Conservation (phyloP, 2,329 filamentous ascomycete genomes). For the Blastomyces emzantsi region DNA sequence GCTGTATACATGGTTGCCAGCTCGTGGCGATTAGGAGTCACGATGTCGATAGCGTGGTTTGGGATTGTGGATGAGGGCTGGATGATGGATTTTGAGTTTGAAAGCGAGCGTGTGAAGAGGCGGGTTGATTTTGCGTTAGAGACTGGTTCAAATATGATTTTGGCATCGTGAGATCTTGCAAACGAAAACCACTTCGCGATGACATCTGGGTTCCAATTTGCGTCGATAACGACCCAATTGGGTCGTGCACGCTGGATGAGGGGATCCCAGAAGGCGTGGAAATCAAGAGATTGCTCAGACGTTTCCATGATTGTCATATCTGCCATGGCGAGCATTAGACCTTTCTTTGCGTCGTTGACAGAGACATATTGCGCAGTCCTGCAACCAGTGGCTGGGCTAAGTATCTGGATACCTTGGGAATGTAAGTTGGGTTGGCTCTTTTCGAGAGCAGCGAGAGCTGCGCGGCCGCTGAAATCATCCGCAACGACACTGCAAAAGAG, state of each 20-base stretch:
- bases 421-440: constrained; percentile 54
- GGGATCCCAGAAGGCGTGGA: constrained; percentile 51
- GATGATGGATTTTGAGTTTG: constrained; percentile 21
- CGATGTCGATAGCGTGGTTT: constrained; percentile 56
- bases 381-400: constrained; percentile 45
- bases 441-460: constrained; percentile 58
- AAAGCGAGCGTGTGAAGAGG: constrained; percentile 44
- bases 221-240: constrained; percentile 77
- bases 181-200: constrained; percentile 60
- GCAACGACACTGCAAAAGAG: constrained; percentile 73
- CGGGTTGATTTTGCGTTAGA: constrained; percentile 67
- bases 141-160: constrained; percentile 79
- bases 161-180: constrained; percentile 47
- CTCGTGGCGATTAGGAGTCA: constrained; percentile 77
- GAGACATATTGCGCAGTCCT: constrained; percentile 88
- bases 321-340: constrained; percentile 86
- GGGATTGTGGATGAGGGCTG: constrained; percentile 44
- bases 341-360: constrained; percentile 73
- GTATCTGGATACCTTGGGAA: constrained; percentile 52
- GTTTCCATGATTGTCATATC: constrained; percentile 77
- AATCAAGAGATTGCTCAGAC: constrained; percentile 32
- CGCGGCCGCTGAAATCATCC: constrained; percentile 67
- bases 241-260: constrained; percentile 50
- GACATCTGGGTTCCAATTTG: constrained; percentile 65
- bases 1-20: constrained; percentile 66